Conservation (phyloP, 202 grass and related monocot genomes). For the Alloteropsis angusta region DNA sequence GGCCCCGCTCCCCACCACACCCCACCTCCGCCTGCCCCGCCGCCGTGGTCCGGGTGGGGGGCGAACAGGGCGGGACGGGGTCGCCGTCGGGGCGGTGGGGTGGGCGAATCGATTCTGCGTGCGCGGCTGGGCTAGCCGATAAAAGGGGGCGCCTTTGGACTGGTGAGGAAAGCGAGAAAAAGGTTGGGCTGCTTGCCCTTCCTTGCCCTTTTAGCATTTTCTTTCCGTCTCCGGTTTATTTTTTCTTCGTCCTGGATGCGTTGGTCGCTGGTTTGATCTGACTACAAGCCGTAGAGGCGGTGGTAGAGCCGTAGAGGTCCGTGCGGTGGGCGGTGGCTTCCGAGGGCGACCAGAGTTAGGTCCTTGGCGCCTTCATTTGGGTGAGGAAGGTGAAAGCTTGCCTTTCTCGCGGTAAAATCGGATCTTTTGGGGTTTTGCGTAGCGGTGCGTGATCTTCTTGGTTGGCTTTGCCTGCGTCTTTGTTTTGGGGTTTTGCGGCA, state of each 20-base stretch:
- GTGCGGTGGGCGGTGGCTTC: slow-evolving; percentile 14
- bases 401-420: slow-evolving; percentile 21
- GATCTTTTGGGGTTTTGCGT: slow-evolving; percentile 7
- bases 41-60: background rate
- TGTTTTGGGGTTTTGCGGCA: background rate
- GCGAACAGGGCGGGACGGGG: background rate
- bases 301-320: background rate
- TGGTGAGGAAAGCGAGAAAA: slow-evolving; percentile 16
- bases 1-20: background rate
- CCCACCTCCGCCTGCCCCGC: slow-evolving; percentile 6
- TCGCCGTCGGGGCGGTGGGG: slow-evolving; percentile 5
- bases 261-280: slow-evolving; percentile 34
- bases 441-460: background rate
- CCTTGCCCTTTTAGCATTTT: background rate
- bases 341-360: slow-evolving; percentile 1
- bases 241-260: slow-evolving; percentile 2
- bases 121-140: slow-evolving; percentile 18
- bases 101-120: slow-evolving; percentile 41
- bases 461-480: background rate
- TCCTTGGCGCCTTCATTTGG: slow-evolving; percentile 26
- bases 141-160: slow-evolving; percentile 29
- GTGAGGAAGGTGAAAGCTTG: slow-evolving; percentile 26
- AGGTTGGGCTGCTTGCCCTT: slow-evolving; percentile 6
- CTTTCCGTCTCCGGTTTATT: background rate
- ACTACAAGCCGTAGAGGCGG: background rate